Base-by-base conservation (phyloP, 352 stramenopile genomes). In the Hyaloperonospora arabidopsidis region DNA sequence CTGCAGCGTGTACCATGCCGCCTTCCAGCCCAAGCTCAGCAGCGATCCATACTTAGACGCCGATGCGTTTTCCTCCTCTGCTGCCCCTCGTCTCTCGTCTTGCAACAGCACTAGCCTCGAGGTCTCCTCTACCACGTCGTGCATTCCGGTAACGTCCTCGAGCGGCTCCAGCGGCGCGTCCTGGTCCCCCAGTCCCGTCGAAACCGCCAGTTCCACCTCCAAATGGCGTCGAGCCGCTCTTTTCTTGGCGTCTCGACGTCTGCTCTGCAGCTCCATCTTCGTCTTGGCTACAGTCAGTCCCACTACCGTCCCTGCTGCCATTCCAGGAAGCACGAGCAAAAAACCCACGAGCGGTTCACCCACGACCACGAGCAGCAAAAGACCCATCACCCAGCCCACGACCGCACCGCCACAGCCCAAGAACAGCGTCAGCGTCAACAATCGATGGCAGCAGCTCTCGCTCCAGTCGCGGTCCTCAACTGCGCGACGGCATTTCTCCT, bases 271-370 rank as follows among this genome's bases (percentile, higher is more conserved):
- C 48, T 87, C 72, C 34, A 72, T 68, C 48, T 78, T 73, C 11
- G 74, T 84, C 64, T 86, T 84, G 57, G 75, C 75, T 21, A 85
- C 63, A 0, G 68, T 70, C 28, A 88, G 59, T 1, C 76, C 78
- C 17, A 57, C 39, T 43, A 81, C 36, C 35, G 59, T 63, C 18
- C 78, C 78, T 35, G 67, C 40, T 14, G 74, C 67, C 76, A 87
- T 89, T 18, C 63, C 71, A 1, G 79, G 79, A 35, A 89, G 57
- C 21, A 89, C 67, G 52, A 89, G 49, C 43, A 89, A 56, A 38
- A 89, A 87, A 5, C 79, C 76, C 44, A 84, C 57, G 25, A 87
- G 61, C 29, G 79, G 79, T 50, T 87, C 70, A 1, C 50, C 60
- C 34, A 81, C 59, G 39, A 59, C 46, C n/a, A 89, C 19, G 23